Conservation (phyloP, 352 stramenopile species). For the Phytophthora syringae region DNA sequence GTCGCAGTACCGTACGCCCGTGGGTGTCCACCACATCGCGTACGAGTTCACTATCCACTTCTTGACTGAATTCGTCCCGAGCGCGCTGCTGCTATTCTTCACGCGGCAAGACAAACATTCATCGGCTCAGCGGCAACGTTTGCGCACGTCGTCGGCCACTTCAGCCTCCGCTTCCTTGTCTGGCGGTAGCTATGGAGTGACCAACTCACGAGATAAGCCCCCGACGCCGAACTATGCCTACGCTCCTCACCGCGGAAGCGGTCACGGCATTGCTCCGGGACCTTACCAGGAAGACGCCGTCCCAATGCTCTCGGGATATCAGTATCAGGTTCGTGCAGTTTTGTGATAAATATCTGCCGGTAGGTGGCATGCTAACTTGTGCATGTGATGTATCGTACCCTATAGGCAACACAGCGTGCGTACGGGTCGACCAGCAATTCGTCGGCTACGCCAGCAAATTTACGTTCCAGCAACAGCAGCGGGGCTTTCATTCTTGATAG, state of each 20-base stretch:
- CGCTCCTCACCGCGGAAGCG: conserved; percentile 41
- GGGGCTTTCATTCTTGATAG: conserved; percentile 53
- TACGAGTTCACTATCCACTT: conserved; percentile 82
- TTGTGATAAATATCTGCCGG: background rate
- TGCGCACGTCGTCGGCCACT: conserved; percentile 35
- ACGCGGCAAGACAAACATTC: conserved; percentile 54
- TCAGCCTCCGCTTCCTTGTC: conserved; percentile 39
- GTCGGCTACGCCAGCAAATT: conserved; percentile 32
- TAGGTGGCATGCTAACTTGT: background rate
- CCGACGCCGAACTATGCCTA: conserved; percentile 47
- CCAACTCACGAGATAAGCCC: conserved; percentile 44
- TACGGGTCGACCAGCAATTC: conserved; percentile 43
- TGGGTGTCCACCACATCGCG: conserved; percentile 71
- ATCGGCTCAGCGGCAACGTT: conserved; percentile 27
- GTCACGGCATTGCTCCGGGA: conserved; percentile 31
- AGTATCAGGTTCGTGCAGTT: conserved; percentile 55
- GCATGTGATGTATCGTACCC: background rate
- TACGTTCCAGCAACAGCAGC: conserved; percentile 56
- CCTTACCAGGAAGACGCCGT: conserved; percentile 57
- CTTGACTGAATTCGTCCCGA: conserved; percentile 75
- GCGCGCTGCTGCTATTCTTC: conserved; percentile 70
- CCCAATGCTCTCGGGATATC: conserved; percentile 66
- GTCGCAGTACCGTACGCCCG: conserved; percentile 61
- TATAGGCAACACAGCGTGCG: conserved; percentile 49
- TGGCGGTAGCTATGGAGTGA: conserved; percentile 38